These are phyloP conservation scores for Fusarium goolgardi DNA, from an alignment of 2,329 filamentous ascomycete species.

Conservation along the genomic window DNA sequence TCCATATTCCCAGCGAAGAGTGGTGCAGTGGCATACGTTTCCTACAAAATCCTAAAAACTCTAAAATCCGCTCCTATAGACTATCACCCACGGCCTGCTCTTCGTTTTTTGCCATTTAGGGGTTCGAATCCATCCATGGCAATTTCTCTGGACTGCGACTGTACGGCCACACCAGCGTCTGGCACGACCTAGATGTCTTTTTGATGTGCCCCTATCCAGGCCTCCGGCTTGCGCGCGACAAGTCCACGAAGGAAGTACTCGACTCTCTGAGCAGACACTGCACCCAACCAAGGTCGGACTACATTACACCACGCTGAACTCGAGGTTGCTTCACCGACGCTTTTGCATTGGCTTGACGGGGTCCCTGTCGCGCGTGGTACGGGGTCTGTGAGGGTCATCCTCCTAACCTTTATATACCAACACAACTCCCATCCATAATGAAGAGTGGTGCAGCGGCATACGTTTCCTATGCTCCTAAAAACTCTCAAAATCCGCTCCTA, in stretches of 20 bases:
- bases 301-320: neutral
- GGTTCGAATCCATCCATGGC: neutral
- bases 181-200: neutral
- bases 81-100: conserved; percentile 12
- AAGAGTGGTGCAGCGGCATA: conserved; percentile 17
- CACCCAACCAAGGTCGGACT: neutral
- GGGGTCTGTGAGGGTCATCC: neutral
- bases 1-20: neutral
- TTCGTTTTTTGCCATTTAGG: neutral
- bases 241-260: neutral
- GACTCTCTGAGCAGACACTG: neutral
- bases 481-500: conserved; percentile 3
- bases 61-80: conserved; percentile 14
- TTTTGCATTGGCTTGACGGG: neutral
- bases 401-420: neutral
- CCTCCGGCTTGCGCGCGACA: neutral
- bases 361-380: neutral
- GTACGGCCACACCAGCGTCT: neutral
- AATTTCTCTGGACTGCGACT: neutral
- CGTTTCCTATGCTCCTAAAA: neutral
- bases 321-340: neutral
- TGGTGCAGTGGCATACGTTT: neutral
- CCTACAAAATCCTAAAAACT: neutral
- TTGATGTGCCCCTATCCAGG: neutral
- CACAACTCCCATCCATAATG: neutral